Evolutionary conservation across 305 asterid genomes (phyloP), one percentile per base, ranked within the genome.

Genomic region (Euphrasia arctica): DNA sequence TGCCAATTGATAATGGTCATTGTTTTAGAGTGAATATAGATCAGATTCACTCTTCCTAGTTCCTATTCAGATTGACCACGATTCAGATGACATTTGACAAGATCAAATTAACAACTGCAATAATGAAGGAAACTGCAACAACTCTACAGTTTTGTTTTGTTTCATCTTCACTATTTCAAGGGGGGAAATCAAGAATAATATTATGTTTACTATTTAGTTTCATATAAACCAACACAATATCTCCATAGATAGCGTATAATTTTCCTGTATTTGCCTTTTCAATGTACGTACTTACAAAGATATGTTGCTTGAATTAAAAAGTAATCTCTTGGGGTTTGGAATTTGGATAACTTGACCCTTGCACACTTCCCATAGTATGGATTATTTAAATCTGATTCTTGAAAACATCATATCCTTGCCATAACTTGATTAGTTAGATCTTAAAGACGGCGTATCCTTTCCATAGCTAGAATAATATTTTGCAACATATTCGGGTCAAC

Each of bases 181-280:
- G 39, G 6, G 7, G 7, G 6, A 34, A 34, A 34, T 34, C 39
- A 3, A 34, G 39, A 34, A 34, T 34, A 34, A 34, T 34, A 34
- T 4, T 34, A 3, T 9, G 11, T 28, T 58, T 25, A 13, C 8
- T 2, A 69, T 10, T 51, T 45, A 11, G 62, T 47, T 61, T 54
- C 29, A 60, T 54, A 47, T 47, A 47, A 68, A 59, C 54, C n/a
- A 65, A 29, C 43, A 36, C 41, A 55, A 66, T 60, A 28, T 61
- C 60, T 31, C 18, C 10, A 47, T 11, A 29, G 56, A 32, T 9
- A 31, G 39, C 54, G 28, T 55, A 58, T 32, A 55, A 39, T 55
- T 47, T 52, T 47, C 42, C 7, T 4, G 22, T 22, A 14, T 43
- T 62, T 14, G 49, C 12, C 22, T 14, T 49, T 49, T 42, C n/a